A percentile compares a stretch with the other conserved stretches of the same genome.
Conservation (phyloP, 495 filamentous ascomycete species). For the Friedmanniomyces endolithicus region DNA sequence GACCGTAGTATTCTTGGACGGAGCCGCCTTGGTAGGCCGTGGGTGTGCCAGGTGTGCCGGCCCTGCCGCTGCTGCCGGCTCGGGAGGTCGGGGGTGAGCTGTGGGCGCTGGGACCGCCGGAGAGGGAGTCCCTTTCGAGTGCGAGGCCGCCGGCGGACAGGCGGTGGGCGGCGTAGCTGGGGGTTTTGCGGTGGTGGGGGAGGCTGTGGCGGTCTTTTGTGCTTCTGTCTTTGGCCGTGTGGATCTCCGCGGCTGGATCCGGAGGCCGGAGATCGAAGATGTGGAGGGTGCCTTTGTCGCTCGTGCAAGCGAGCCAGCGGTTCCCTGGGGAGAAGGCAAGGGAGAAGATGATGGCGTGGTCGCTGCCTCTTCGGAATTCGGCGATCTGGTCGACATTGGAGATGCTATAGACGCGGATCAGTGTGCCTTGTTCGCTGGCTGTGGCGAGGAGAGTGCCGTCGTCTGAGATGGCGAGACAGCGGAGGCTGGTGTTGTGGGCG, state of each 20-base stretch:
- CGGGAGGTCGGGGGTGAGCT: neutral
- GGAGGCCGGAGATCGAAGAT: constrained; percentile 62
- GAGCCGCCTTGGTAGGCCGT: constrained; percentile 9
- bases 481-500: constrained; percentile 67
- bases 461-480: constrained; percentile 66
- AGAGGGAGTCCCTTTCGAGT: constrained; percentile 1
- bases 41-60: neutral
- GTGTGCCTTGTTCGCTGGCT: constrained; percentile 85
- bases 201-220: constrained; percentile 1
- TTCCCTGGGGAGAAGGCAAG: constrained; percentile 74
- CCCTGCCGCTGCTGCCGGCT: neutral
- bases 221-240: neutral
- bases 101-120: neutral
- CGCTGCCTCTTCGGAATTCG: constrained; percentile 78
- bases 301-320: constrained; percentile 76
- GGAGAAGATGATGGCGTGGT: constrained; percentile 76
- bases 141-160: constrained; percentile 1
- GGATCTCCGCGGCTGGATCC: constrained; percentile 20
- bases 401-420: constrained; percentile 74
- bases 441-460: constrained; percentile 79
- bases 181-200: neutral
- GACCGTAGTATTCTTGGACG: constrained; percentile 20
- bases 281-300: constrained; percentile 89
- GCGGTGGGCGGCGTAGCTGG: constrained; percentile 4
- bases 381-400: constrained; percentile 62